A percentile compares a stretch with the other conserved stretches of the same genome.
Conservation (phyloP, 352 stramenopile species). For the Phytophthora syringae region DNA sequence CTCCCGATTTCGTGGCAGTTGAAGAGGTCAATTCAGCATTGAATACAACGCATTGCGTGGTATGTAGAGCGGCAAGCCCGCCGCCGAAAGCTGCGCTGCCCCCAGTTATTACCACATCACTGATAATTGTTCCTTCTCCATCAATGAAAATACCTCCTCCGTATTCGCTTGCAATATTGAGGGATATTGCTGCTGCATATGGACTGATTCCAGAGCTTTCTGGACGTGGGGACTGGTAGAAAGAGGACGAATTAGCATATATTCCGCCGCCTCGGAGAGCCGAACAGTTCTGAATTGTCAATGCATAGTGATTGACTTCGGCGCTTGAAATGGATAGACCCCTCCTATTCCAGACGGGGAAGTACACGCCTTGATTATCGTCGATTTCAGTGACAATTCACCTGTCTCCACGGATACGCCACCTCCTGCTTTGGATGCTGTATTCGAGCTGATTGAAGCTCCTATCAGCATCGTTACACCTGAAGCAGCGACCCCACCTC, state of each 20-base stretch:
- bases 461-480: conserved; percentile 23
- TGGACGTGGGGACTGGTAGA: conserved; percentile 20
- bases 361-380: conserved; percentile 29
- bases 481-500: conserved; percentile 29
- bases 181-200: not conserved
- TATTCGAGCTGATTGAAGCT: conserved; percentile 26
- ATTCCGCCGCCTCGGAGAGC: conserved; percentile 37
- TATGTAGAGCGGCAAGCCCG: conserved; percentile 31
- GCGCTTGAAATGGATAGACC: conserved; percentile 33
- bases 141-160: conserved; percentile 44
- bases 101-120: conserved; percentile 16
- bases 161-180: conserved; percentile 28
- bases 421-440: conserved; percentile 29
- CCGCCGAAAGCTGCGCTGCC: conserved; percentile 34
- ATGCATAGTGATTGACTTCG: conserved; percentile 19
- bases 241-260: conserved; percentile 35
- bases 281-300: conserved; percentile 29
- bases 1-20: conserved; percentile 30
- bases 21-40: conserved; percentile 29
- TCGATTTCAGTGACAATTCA: conserved; percentile 26
- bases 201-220: conserved; percentile 1
- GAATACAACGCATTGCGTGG: conserved; percentile 18
- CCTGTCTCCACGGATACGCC: conserved; percentile 34
- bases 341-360: conserved; percentile 25
- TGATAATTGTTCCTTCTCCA: conserved; percentile 24